A percentile compares a stretch with the other conserved stretches of the same genome.
Conservation (phyloP, 2,329 filamentous ascomycete genomes). For the Beauveria asiatica region DNA sequence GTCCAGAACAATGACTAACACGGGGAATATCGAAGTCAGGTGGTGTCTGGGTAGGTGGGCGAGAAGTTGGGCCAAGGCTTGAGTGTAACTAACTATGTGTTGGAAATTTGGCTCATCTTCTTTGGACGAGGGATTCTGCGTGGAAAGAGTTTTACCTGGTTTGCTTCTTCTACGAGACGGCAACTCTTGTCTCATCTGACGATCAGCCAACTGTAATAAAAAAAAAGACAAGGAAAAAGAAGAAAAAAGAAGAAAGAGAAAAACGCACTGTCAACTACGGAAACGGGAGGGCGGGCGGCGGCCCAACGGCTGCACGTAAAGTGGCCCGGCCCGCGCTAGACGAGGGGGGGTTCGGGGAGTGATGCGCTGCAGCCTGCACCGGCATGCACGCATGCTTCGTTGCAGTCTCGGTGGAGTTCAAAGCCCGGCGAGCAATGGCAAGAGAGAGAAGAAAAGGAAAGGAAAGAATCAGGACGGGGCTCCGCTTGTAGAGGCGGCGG, state of each 20-base stretch:
- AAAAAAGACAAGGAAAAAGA: too few species aligned
- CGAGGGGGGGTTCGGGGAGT: too few species aligned
- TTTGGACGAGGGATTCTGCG: too few species aligned
- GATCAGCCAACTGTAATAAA: too few species aligned
- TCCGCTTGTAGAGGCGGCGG: not conserved
- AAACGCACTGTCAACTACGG: too few species aligned
- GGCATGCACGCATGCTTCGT: not conserved
- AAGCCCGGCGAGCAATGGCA: not conserved
- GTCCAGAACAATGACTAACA: not conserved
- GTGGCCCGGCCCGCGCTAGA: too few species aligned
- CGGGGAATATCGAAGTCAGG: not conserved
- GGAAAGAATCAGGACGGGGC: not conserved
- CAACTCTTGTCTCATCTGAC: too few species aligned
- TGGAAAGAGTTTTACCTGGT: too few species aligned
- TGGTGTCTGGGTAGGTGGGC: not conserved
- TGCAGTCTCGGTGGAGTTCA: not conserved
- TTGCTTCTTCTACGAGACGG: too few species aligned
- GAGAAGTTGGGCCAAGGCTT: not conserved
- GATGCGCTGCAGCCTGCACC: not conserved
- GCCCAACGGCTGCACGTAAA: too few species aligned
- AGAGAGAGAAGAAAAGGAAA: not conserved
- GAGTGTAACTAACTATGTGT: not conserved
- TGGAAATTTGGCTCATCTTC: not conserved
- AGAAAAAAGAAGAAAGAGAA: too few species aligned
- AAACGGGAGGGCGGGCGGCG: too few species aligned